Evolutionary conservation across 2,329 filamentous ascomycete species (phyloP).

Genomic region (Aspergillus niger): DNA sequence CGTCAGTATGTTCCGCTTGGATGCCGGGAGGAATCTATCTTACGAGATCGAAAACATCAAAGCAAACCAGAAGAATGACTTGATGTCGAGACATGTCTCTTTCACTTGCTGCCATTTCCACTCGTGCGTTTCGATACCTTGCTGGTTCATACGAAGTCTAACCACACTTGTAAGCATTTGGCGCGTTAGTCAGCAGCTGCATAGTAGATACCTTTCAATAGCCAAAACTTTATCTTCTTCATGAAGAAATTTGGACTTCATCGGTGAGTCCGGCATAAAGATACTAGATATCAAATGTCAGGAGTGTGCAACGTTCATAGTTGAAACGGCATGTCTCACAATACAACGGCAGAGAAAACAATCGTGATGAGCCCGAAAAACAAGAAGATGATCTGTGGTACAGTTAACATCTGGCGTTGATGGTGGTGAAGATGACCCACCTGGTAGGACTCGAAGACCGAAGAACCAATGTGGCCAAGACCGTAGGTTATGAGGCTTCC

Average conservation of each 20-base stretch:
- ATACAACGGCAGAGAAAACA: slow-evolving; percentile 53
- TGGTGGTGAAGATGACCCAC: slow-evolving; percentile 25
- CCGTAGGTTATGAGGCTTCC: slow-evolving; percentile 60
- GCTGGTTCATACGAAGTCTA: slow-evolving; percentile 54
- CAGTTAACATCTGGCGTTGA: not conserved
- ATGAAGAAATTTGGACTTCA: slow-evolving; percentile 59
- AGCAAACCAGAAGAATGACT: slow-evolving; percentile 62
- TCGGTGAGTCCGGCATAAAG: slow-evolving; percentile 66
- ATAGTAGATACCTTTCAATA: slow-evolving; percentile 51
- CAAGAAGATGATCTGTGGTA: slow-evolving; percentile 33
- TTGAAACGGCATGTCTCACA: slow-evolving; percentile 30
- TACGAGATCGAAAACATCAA: slow-evolving; percentile 58
- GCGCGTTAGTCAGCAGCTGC: not conserved
- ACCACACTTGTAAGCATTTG: slow-evolving; percentile 8
- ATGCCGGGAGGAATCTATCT: not conserved
- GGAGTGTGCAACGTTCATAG: not conserved
- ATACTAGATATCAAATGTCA: slow-evolving; percentile 24
- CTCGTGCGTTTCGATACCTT: slow-evolving; percentile 42
- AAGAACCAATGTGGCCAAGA: slow-evolving; percentile 51
- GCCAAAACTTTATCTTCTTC: slow-evolving; percentile 60
- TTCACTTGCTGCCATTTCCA: slow-evolving; percentile 57
- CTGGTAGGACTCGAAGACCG: slow-evolving; percentile 54
- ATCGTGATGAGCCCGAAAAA: slow-evolving; percentile 54
- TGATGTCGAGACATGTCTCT: slow-evolving; percentile 59
- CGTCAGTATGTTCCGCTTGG: slow-evolving; percentile 10